phyloP scores from a whole-genome alignment of 495 filamentous ascomycete genomes.

The Delitschia confertaspora region DNA sequence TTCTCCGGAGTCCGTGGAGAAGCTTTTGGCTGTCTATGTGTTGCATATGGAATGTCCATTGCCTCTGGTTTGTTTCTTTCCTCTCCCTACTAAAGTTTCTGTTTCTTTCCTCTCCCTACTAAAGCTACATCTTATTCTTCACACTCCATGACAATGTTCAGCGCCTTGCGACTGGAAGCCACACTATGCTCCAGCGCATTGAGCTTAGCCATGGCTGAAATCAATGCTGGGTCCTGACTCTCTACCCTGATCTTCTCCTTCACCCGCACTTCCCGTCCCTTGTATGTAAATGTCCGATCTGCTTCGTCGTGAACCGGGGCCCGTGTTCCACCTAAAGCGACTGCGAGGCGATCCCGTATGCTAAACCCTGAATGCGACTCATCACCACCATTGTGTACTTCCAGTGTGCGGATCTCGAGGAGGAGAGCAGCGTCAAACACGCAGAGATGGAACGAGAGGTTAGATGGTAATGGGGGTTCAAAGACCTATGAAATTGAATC shows the following conservation, averaged over 20 bases:
- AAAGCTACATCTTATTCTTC: constrained; percentile 33
- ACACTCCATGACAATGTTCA: constrained; percentile 73
- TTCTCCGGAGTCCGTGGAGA: no score
- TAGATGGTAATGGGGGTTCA: constrained; percentile 49
- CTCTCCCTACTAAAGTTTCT: no score
- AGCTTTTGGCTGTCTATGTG: no score
- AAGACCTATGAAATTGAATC: constrained; percentile 33
- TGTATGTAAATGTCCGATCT: constrained; percentile 55
- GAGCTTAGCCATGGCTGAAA: constrained; percentile 83
- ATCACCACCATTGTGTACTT: constrained; percentile 47
- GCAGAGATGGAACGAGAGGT: constrained; percentile 64
- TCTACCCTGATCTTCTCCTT: constrained; percentile 86
- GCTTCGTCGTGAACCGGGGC: constrained; percentile 60
- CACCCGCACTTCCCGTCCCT: constrained; percentile 69
- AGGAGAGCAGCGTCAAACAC: constrained; percentile 71
- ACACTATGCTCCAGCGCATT: constrained; percentile 69
- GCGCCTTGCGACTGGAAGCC: constrained; percentile 54
- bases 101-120: no score
- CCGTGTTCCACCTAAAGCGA: constrained; percentile 46
- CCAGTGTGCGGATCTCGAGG: constrained; percentile 70
- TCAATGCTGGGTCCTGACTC: constrained; percentile 79
- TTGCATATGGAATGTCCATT: no score
- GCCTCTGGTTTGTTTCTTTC: no score
- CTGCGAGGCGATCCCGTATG: constrained; percentile 47
- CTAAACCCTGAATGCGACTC: constrained; percentile 49